A percentile compares a stretch with the other conserved stretches of the same genome.
phyloP scores from a whole-genome alignment of 352 stramenopile genomes.

The Globisporangium canariense region DNA sequence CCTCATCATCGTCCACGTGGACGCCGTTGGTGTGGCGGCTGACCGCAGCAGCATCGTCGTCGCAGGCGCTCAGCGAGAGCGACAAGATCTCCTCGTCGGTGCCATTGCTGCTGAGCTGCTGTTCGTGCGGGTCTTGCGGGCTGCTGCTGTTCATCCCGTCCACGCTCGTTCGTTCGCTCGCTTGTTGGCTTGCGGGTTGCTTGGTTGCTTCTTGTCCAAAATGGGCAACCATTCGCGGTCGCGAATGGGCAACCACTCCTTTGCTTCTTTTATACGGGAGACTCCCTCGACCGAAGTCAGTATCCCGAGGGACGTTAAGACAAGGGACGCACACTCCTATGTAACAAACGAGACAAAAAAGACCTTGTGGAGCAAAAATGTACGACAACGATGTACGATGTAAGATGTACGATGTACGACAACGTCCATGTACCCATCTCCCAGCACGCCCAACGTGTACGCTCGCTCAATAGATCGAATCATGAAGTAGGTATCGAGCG shows the following conservation, averaged over 20 bases:
- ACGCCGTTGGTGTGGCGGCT: background rate
- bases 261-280: background rate
- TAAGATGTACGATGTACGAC: too few relatives aligned
- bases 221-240: slow-evolving; percentile 11
- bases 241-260: slow-evolving; percentile 10
- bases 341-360: too few relatives aligned
- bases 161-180: background rate
- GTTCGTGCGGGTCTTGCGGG: slow-evolving; percentile 1
- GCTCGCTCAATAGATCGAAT: too few relatives aligned
- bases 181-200: background rate
- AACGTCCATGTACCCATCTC: too few relatives aligned
- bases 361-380: too few relatives aligned
- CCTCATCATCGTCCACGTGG: background rate
- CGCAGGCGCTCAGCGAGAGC: slow-evolving; percentile 36
- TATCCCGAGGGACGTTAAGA: too few relatives aligned
- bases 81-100: slow-evolving; percentile 38
- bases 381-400: too few relatives aligned
- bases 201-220: slow-evolving; percentile 19
- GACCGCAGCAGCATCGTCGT: slow-evolving; percentile 13
- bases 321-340: too few relatives aligned
- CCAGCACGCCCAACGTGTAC: too few relatives aligned
- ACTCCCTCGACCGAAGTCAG: too few relatives aligned
- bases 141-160: slow-evolving; percentile 3
- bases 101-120: slow-evolving; percentile 4
- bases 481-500: too few relatives aligned